Evolutionary conservation across 345 rosid species (phyloP).

Genomic region (Heritiera littoralis): DNA sequence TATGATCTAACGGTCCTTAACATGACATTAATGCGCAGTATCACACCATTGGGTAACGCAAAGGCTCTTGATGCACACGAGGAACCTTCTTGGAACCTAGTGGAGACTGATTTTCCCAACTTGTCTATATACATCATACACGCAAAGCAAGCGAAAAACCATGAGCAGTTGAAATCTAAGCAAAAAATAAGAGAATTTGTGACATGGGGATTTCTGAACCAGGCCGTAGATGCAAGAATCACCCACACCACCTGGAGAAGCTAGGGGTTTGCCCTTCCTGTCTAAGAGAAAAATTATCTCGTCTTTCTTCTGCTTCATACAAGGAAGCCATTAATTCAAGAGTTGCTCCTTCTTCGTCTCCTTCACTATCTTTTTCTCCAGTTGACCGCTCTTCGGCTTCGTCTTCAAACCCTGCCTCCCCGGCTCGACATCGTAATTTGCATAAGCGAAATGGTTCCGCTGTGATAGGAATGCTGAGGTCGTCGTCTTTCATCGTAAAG

Average conservation of each 20-base stretch:
- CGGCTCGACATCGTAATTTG: conserved; percentile 26
- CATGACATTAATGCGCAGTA: neutral
- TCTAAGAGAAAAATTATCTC: conserved; percentile 39
- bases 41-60: neutral
- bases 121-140: conserved; percentile 1
- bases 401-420: conserved; percentile 24
- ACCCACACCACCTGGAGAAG: conserved; percentile 28
- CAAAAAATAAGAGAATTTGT: neutral
- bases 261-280: conserved; percentile 52
- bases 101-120: neutral
- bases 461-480: conserved; percentile 37
- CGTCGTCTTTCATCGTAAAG: conserved; percentile 43
- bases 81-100: conserved; percentile 20
- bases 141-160: neutral
- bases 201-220: conserved; percentile 31
- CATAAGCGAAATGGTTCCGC: conserved; percentile 46
- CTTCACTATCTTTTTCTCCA: neutral
- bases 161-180: neutral
- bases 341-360: neutral
- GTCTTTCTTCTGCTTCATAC: conserved; percentile 15
- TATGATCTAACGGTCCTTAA: conserved; percentile 1
- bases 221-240: conserved; percentile 34
- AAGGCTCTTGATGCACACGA: neutral
- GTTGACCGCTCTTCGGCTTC: conserved; percentile 20
- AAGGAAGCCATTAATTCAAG: neutral